phyloP scores from a whole-genome alignment of 2,329 filamentous ascomycete genomes.

The Blastomyces silverae region DNA sequence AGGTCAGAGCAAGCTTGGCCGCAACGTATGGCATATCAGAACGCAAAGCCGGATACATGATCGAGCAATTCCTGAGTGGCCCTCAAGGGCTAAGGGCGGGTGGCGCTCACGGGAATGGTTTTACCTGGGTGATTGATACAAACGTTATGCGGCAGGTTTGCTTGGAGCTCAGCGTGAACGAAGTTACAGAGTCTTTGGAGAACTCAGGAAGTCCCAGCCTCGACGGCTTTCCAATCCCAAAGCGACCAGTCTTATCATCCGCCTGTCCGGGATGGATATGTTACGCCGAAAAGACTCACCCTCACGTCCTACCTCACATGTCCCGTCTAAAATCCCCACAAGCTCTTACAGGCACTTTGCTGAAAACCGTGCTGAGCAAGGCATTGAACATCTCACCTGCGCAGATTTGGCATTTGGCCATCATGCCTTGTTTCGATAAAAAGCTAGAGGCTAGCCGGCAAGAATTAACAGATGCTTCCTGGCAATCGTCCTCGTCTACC shows the following conservation, averaged over 20 bases:
- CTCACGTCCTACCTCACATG: constrained; percentile 83
- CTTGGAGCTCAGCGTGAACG: constrained; percentile 70
- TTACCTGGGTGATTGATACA: constrained; percentile 86
- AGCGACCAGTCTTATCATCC: constrained; percentile 59
- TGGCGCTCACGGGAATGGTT: constrained; percentile 66
- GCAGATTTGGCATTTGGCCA: constrained; percentile 84
- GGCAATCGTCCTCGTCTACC: constrained; percentile 42
- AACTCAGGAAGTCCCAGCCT: constrained; percentile 17
- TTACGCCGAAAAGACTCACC: constrained; percentile 97
- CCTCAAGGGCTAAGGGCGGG: constrained; percentile 61
- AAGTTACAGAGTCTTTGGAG: constrained; percentile 49
- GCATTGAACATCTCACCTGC: constrained; percentile 64
- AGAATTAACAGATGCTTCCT: constrained; percentile 77
- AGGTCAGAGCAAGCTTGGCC: constrained; percentile 81
- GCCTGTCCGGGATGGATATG: constrained; percentile 98
- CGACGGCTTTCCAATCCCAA: constrained; percentile 28
- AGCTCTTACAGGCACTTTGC: constrained; percentile 77
- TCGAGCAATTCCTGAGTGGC: constrained; percentile 70
- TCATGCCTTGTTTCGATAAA: constrained; percentile 99
- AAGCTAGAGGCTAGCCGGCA: constrained; percentile 92
- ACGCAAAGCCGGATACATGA: constrained; percentile 69
- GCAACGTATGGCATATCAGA: constrained; percentile 72
- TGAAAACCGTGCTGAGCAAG: constrained; percentile 78
- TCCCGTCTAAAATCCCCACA: constrained; percentile 91
- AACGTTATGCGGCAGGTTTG: constrained; percentile 75